A percentile compares a stretch with the other conserved stretches of the same genome.
These are phyloP conservation scores for Auricularia sp. DNA, from an alignment of 768 basidiomycete species.

Conservation along the genomic window DNA sequence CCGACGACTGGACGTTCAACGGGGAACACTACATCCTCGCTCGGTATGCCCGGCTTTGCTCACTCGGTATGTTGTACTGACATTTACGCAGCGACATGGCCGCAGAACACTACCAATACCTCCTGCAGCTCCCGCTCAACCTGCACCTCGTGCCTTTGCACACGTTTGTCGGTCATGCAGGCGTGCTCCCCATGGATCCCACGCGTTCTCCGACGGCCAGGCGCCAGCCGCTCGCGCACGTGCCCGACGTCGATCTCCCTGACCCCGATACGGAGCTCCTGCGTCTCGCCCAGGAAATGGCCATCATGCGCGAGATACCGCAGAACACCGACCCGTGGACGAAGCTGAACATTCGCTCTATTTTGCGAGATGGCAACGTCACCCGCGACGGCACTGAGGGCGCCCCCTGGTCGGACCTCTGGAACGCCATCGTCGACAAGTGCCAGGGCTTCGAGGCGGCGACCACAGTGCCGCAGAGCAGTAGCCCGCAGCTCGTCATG, in stretches of 20 bases:
- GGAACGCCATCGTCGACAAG: constrained; percentile 53
- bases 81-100: constrained; percentile 38
- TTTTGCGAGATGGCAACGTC: constrained; percentile 33
- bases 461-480: not conserved
- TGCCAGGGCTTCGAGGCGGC: constrained; percentile 40
- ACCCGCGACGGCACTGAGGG: constrained; percentile 36
- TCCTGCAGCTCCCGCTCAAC: constrained; percentile 60
- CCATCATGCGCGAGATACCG: constrained; percentile 55
- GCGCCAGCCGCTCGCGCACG: constrained; percentile 61
- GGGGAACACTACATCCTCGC: constrained; percentile 73
- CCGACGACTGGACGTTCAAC: constrained; percentile 63
- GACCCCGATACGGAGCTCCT: constrained; percentile 21
- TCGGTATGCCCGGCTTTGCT: constrained; percentile 24
- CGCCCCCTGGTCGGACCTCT: constrained; percentile 64
- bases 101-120: constrained; percentile 55
- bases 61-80: constrained; percentile 5
- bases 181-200: constrained; percentile 67
- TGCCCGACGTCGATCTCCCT: constrained; percentile 30
- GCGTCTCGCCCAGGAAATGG: constrained; percentile 54
- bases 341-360: constrained; percentile 58
- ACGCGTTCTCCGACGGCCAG: constrained; percentile 34
- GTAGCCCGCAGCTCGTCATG: constrained; percentile 28
- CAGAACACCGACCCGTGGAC: constrained; percentile 76
- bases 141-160: constrained; percentile 70
- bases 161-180: constrained; percentile 72